Evolutionary conservation across 139 green algal species (phyloP).

Genomic region (Limnomonas spitsbergensis): DNA sequence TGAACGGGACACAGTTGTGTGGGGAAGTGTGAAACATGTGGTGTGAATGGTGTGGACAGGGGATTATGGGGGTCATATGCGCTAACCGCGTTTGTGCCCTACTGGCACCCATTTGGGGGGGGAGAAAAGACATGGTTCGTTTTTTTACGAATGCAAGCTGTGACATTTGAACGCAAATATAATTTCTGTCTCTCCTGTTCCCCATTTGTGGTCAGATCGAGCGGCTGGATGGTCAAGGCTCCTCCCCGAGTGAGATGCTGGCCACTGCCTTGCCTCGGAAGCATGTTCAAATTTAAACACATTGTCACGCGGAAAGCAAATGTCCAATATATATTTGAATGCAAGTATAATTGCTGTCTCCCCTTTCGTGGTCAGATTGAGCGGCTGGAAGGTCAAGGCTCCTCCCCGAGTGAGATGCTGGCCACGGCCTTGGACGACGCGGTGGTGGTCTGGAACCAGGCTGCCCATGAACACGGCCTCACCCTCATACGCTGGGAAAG

Average conservation of each 20-base stretch:
- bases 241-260: slow-evolving; percentile 10
- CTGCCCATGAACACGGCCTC: slow-evolving; percentile 22
- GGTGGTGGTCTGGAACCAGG: slow-evolving; percentile 25
- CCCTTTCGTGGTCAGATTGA: slow-evolving; percentile 30
- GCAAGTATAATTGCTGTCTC: too few species aligned
- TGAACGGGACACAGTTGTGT: not conserved
- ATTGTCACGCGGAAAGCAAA: too few species aligned
- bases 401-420: slow-evolving; percentile 10
- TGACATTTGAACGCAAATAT: too few species aligned
- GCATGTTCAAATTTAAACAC: too few species aligned
- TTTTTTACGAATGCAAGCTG: too few species aligned
- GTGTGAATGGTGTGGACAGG: too few species aligned
- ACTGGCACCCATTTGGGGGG: too few species aligned
- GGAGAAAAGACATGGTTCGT: too few species aligned
- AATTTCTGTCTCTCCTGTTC: too few species aligned
- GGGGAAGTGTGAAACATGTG: not conserved
- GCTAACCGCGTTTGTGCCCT: too few species aligned
- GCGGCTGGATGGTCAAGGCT: slow-evolving; percentile 22
- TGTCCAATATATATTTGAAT: too few species aligned
- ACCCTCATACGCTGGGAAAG: slow-evolving; percentile 23
- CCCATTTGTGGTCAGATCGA: slow-evolving; percentile 29
- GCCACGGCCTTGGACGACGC: slow-evolving; percentile 36
- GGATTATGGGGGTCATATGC: too few species aligned
- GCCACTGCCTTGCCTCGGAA: slow-evolving; percentile 30
- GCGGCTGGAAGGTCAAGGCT: slow-evolving; percentile 22